Evolutionary conservation across 331 rosid species (phyloP).

Genomic region (Cydonia oblonga): DNA sequence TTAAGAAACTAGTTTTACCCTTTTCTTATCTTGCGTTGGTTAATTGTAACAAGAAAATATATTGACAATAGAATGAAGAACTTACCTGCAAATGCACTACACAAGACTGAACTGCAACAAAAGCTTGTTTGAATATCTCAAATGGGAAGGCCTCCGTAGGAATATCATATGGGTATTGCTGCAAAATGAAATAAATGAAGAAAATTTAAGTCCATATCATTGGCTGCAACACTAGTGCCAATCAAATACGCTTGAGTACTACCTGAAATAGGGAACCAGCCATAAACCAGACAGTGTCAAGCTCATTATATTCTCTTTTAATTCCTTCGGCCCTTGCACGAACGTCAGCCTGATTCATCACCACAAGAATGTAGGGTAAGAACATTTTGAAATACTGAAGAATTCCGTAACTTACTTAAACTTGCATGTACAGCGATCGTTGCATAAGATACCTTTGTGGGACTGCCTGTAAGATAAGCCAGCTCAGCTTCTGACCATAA

Average conservation of each 20-base stretch:
- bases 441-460: slow-evolving; percentile 51
- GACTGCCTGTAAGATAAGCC: slow-evolving; percentile 79
- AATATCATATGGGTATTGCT: slow-evolving; percentile 97
- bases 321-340: slow-evolving; percentile 83
- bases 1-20: background rate
- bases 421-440: background rate
- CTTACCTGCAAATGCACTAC: slow-evolving; percentile 96
- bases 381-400: slow-evolving; percentile 1
- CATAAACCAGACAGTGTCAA: slow-evolving; percentile 99
- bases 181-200: slow-evolving; percentile 16
- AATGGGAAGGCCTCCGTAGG: slow-evolving; percentile 96
- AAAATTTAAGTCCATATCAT: background rate
- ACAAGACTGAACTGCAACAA: slow-evolving; percentile 95
- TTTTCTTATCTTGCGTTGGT: background rate
- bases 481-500: slow-evolving; percentile 86
- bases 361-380: slow-evolving; percentile 14
- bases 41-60: background rate
- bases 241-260: background rate
- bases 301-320: slow-evolving; percentile 87
- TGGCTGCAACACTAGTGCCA: background rate
- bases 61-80: background rate
- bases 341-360: slow-evolving; percentile 60
- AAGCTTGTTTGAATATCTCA: slow-evolving; percentile 96
- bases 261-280: slow-evolving; percentile 99
- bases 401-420: slow-evolving; percentile 12